A percentile compares a stretch with the other conserved stretches of the same genome.
phyloP scores from a whole-genome alignment of 2,329 filamentous ascomycete species.

The Curvularia spicifera region DNA sequence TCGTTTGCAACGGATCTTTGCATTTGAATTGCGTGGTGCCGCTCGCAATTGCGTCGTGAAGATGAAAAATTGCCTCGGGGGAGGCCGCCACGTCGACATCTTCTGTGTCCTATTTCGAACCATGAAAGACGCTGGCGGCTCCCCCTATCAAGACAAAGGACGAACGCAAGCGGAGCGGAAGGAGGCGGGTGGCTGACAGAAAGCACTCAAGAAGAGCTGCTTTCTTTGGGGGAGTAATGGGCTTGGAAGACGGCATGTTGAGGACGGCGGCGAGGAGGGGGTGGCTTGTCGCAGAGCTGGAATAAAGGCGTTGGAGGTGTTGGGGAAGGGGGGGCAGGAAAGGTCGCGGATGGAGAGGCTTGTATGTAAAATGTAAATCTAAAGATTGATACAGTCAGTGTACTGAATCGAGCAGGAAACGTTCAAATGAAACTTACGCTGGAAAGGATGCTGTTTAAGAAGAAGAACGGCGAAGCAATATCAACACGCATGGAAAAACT shows the following conservation, averaged over 20 bases:
- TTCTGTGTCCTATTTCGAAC: background rate
- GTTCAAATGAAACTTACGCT: too few relatives aligned
- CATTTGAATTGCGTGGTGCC: slow-evolving; percentile 3
- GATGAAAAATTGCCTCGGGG: background rate
- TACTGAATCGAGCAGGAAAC: too few relatives aligned
- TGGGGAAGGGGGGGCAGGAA: too few relatives aligned
- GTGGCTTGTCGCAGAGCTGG: too few relatives aligned
- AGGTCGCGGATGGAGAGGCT: too few relatives aligned
- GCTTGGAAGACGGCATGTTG: background rate
- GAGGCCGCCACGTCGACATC: slow-evolving; percentile 2
- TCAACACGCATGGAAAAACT: too few relatives aligned
- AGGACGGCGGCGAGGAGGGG: too few relatives aligned
- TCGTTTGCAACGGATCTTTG: slow-evolving; percentile 1
- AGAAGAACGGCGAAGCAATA: too few relatives aligned
- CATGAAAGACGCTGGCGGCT: slow-evolving; percentile 2
- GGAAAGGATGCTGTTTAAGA: too few relatives aligned
- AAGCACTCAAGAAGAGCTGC: slow-evolving; percentile 4
- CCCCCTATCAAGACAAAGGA: slow-evolving; percentile 1
- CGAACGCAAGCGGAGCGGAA: slow-evolving; percentile 3
- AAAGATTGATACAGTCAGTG: too few relatives aligned
- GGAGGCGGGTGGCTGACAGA: slow-evolving; percentile 5
- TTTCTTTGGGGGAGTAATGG: background rate
- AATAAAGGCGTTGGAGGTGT: too few relatives aligned
- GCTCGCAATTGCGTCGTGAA: background rate
- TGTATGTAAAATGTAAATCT: too few relatives aligned